Evolutionary conservation across 495 filamentous ascomycete genomes (phyloP).

Genomic region (Cetradonia linearis): DNA sequence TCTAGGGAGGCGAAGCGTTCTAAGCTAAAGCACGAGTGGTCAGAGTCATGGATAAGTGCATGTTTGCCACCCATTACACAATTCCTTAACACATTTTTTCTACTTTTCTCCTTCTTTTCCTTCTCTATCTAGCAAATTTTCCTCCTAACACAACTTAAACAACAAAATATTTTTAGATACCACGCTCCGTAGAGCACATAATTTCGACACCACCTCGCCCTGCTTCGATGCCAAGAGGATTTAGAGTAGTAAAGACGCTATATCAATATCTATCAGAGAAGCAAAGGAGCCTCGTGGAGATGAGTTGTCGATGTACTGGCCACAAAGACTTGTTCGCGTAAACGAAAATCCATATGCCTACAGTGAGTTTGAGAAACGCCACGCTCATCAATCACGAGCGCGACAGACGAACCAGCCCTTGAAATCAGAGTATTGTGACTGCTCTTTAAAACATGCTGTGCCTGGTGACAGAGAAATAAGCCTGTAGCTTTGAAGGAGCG

Average conservation of each 20-base stretch:
- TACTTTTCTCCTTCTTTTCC: background rate
- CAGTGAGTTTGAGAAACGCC: background rate
- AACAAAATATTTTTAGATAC: background rate
- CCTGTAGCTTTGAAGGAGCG: too few species aligned
- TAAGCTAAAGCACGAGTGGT: background rate
- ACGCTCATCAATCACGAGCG: background rate
- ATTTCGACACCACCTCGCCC: background rate
- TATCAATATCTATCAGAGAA: background rate
- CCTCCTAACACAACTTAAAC: background rate
- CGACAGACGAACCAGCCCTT: background rate
- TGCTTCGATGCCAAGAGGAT: background rate
- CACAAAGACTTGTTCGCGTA: background rate
- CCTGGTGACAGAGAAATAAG: background rate
- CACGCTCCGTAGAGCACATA: background rate
- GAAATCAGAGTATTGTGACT: background rate
- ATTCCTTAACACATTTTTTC: background rate
- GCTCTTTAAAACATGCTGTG: background rate
- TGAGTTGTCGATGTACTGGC: background rate
- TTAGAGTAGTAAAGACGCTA: background rate
- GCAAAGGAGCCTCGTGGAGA: background rate
- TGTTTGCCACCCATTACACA: background rate
- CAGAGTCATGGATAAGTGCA: background rate
- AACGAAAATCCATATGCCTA: background rate
- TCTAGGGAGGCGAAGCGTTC: background rate
- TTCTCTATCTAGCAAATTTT: background rate